Percentiles rank a stretch among this genome's conserved stretches.
Conservation (phyloP, 768 basidiomycete species). For the Russula olivacea region DNA sequence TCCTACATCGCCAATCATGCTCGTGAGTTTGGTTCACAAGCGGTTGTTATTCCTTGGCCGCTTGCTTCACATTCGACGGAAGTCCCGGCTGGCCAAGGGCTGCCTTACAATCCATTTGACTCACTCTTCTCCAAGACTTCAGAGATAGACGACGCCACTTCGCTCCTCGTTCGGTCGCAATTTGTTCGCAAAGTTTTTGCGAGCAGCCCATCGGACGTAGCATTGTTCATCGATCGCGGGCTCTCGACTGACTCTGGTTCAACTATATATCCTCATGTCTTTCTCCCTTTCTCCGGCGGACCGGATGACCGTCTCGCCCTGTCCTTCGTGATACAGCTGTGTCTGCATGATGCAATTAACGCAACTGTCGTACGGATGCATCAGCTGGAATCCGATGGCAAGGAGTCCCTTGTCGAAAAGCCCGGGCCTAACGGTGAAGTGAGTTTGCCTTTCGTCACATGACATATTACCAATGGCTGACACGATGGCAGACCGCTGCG, state of each 20-base stretch:
- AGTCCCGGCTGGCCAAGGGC: slow-evolving; percentile 26
- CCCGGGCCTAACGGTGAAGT: slow-evolving; percentile 32
- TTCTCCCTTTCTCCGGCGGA: slow-evolving; percentile 91
- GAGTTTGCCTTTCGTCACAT: not conserved
- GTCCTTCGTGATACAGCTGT: slow-evolving; percentile 73
- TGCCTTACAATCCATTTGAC: slow-evolving; percentile 61
- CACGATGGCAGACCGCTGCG: slow-evolving; percentile 37
- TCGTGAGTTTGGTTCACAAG: slow-evolving; percentile 50
- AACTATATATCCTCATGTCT: slow-evolving; percentile 50
- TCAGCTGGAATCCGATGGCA: slow-evolving; percentile 37
- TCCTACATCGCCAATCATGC: slow-evolving; percentile 58
- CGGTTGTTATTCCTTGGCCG: slow-evolving; percentile 85
- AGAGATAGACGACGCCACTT: slow-evolving; percentile 44
- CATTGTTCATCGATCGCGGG: slow-evolving; percentile 79
- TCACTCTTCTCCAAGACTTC: slow-evolving; percentile 58
- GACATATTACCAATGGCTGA: slow-evolving; percentile 10
- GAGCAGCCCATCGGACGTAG: slow-evolving; percentile 68
- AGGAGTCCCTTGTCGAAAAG: slow-evolving; percentile 29
- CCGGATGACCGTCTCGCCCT: slow-evolving; percentile 88
- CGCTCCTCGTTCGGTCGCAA: slow-evolving; percentile 64
- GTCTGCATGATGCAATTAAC: slow-evolving; percentile 53
- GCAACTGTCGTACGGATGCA: slow-evolving; percentile 70
- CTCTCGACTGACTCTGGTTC: slow-evolving; percentile 31
- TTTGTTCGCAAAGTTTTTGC: slow-evolving; percentile 81
- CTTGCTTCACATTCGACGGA: slow-evolving; percentile 32